phyloP scores from a whole-genome alignment of 129 eudicot species.

The Logfia minima region DNA sequence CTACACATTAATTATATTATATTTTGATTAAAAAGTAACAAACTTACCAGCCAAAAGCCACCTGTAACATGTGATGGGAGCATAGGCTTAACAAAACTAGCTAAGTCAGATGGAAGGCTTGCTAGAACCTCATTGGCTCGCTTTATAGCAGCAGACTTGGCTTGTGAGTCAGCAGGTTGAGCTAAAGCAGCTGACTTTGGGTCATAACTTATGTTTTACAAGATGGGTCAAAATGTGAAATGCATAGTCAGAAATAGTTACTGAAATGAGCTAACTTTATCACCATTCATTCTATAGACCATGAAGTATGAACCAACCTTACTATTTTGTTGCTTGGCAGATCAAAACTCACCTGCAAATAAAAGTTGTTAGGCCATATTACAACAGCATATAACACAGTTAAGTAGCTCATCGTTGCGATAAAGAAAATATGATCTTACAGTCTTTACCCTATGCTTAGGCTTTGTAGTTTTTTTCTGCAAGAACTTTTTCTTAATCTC shows the following conservation, averaged over 20 bases:
- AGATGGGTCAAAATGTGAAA: background rate
- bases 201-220: slow-evolving; percentile 32
- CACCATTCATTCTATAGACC: background rate
- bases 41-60: slow-evolving; percentile 77
- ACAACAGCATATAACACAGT: background rate
- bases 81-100: slow-evolving; percentile 70
- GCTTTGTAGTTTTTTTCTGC: slow-evolving; percentile 25
- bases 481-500: slow-evolving; percentile 30
- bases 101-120: slow-evolving; percentile 37
- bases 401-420: background rate
- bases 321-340: slow-evolving; percentile 20
- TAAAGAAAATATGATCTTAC: slow-evolving; percentile 19
- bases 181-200: slow-evolving; percentile 20
- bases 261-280: background rate
- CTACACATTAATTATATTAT: background rate
- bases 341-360: slow-evolving; percentile 38
- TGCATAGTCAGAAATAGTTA: background rate
- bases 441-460: slow-evolving; percentile 27
- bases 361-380: background rate
- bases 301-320: slow-evolving; percentile 39
- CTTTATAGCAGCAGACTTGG: slow-evolving; percentile 42
- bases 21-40: background rate
- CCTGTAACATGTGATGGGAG: slow-evolving; percentile 67
- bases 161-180: slow-evolving; percentile 16
- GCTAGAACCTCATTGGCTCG: slow-evolving; percentile 57